Percentiles rank a stretch among this genome's conserved stretches.
Conservation (phyloP, 2,329 filamentous ascomycete species). For the Pestalotiopsis fici region DNA sequence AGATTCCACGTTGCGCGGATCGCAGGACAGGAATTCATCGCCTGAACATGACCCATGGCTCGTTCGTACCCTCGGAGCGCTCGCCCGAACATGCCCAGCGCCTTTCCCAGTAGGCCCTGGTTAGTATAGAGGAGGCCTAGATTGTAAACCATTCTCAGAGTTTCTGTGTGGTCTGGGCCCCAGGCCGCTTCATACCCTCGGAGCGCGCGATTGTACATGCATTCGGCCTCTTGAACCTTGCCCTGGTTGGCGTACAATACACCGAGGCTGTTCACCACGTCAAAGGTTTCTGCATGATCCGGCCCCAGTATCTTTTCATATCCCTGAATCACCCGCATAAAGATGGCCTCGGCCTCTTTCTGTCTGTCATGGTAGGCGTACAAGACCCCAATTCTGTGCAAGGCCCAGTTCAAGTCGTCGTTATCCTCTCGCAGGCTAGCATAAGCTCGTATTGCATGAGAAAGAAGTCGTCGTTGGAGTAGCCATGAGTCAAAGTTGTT, state of each 20-base stretch:
- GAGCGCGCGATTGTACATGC: conserved; percentile 5
- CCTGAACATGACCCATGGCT: neutral
- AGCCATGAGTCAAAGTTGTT: conserved; percentile 14
- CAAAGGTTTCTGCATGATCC: conserved; percentile 2
- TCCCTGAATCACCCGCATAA: conserved; percentile 1
- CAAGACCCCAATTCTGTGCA: conserved; percentile 4
- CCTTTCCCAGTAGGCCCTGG: conserved; percentile 23
- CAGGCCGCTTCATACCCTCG: conserved; percentile 3
- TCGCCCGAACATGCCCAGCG: conserved; percentile 29
- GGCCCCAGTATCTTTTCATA: conserved; percentile 4
- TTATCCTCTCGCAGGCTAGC: conserved; percentile 7
- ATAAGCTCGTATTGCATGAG: conserved; percentile 10
- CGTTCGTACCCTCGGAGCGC: conserved; percentile 24
- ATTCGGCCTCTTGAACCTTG: conserved; percentile 4
- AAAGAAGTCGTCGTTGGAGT: conserved; percentile 17
- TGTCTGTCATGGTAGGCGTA: neutral
- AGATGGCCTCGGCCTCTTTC: neutral
- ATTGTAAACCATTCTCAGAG: conserved; percentile 17
- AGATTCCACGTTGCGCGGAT: neutral
- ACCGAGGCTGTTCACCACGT: conserved; percentile 16
- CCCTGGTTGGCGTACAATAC: conserved; percentile 2
- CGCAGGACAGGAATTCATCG: neutral
- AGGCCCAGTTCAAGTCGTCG: conserved; percentile 11
- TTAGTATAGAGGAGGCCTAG: conserved; percentile 28
- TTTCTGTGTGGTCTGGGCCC: neutral